A percentile compares a stretch with the other conserved stretches of the same genome.
These are phyloP conservation scores for Perkinsus marinus DNA, from an alignment of 169 alveolate genomes.

Conservation along the genomic window DNA sequence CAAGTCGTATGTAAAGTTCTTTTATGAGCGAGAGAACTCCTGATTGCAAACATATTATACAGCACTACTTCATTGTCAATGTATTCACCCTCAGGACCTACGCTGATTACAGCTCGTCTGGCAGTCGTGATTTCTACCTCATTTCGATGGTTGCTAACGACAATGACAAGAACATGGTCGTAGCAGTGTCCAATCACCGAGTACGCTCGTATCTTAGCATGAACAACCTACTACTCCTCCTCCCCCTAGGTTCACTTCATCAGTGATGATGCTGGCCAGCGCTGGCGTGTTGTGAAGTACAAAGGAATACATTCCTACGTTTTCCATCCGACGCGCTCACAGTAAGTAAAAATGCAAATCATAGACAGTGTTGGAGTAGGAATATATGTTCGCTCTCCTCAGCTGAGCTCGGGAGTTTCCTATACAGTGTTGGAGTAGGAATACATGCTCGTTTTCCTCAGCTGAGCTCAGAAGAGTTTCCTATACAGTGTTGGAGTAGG, in stretches of 20 bases:
- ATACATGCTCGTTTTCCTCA: too few relatives aligned
- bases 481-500: too few relatives aligned
- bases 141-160: neutral
- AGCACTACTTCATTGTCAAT: neutral
- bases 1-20: too few relatives aligned
- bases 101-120: neutral
- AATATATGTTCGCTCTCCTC: too few relatives aligned
- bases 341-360: too few relatives aligned
- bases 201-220: neutral
- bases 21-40: too few relatives aligned
- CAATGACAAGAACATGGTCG: neutral
- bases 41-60: too few relatives aligned
- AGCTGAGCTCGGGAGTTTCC: too few relatives aligned
- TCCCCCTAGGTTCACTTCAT: neutral
- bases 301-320: constrained; percentile 53
- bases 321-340: constrained; percentile 42
- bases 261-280: constrained; percentile 33
- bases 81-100: neutral
- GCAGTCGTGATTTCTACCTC: neutral
- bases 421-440: too few relatives aligned
- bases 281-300: constrained; percentile 45
- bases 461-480: too few relatives aligned
- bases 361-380: too few relatives aligned
- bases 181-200: constrained; percentile 29
- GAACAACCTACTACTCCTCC: neutral